These are phyloP conservation scores for Phytophthora sansomeana DNA, from an alignment of 352 stramenopile species.

Conservation along the genomic window DNA sequence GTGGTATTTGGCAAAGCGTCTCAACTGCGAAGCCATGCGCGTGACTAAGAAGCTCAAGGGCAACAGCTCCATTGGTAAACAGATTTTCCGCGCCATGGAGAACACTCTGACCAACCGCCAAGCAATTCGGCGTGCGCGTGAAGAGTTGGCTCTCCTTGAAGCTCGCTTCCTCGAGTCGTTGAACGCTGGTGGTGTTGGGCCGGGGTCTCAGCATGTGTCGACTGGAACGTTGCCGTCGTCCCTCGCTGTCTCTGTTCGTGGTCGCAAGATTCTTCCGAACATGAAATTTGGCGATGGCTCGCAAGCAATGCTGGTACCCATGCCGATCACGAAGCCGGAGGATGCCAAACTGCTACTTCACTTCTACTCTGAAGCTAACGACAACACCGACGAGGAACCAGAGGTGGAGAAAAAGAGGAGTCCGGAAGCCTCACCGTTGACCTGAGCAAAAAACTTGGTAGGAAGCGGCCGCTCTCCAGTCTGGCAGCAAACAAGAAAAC, in stretches of 20 bases:
- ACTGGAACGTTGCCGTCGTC: conserved; percentile 27
- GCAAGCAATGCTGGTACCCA: conserved; percentile 22
- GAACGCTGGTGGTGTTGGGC: conserved; percentile 34
- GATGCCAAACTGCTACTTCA: conserved; percentile 80
- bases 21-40: conserved; percentile 90
- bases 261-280: conserved; percentile 47
- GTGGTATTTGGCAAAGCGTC: conserved; percentile 85
- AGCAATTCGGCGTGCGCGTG: conserved; percentile 58
- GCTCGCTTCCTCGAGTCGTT: conserved; percentile 80
- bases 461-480: conserved; percentile 65
- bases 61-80: conserved; percentile 89
- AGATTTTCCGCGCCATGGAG: conserved; percentile 87
- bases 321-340: conserved; percentile 56
- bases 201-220: conserved; percentile 19
- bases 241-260: conserved; percentile 39
- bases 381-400: conserved; percentile 41
- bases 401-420: conserved; percentile 18
- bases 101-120: conserved; percentile 62
- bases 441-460: conserved; percentile 52
- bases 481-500: conserved; percentile 12
- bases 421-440: conserved; percentile 37
- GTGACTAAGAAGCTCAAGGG: conserved; percentile 92
- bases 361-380: conserved; percentile 75
- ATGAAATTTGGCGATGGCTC: conserved; percentile 23
- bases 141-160: conserved; percentile 72